A percentile compares a stretch with the other conserved stretches of the same genome.
These are phyloP conservation scores for Rhodofomes roseus DNA, from an alignment of 1,284 basidiomycete genomes.

Conservation along the genomic window DNA sequence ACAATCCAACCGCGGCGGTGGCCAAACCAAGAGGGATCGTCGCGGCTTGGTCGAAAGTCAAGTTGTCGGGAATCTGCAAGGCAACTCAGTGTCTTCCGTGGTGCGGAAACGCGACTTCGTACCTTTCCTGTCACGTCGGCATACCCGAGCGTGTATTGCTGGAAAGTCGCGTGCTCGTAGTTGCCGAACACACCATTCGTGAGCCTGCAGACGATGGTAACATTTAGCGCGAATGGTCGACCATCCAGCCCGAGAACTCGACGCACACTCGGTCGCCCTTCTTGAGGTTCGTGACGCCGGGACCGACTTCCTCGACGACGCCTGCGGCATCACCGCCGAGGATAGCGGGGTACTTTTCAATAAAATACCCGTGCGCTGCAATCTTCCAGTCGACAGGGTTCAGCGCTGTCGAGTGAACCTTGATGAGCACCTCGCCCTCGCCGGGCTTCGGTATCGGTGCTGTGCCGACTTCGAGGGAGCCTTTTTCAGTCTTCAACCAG, in stretches of 20 bases:
- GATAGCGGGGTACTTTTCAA: slow-evolving; percentile 22
- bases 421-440: slow-evolving; percentile 41
- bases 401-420: slow-evolving; percentile 37
- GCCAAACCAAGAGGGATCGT: slow-evolving; percentile 10
- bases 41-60: slow-evolving; percentile 6
- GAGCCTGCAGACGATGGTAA: background rate
- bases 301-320: slow-evolving; percentile 16
- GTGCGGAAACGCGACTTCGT: too few species aligned
- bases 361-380: slow-evolving; percentile 21
- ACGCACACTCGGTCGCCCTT: slow-evolving; percentile 15
- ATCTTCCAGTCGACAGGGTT: slow-evolving; percentile 50
- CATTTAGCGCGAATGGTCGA: too few species aligned
- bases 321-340: slow-evolving; percentile 17
- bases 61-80: slow-evolving; percentile 1
- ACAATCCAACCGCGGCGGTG: slow-evolving; percentile 6
- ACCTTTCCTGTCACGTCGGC: slow-evolving; percentile 1
- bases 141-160: background rate
- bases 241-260: background rate
- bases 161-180: background rate
- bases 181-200: background rate
- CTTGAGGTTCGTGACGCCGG: slow-evolving; percentile 10
- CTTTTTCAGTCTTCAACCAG: slow-evolving; percentile 13
- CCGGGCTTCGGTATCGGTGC: slow-evolving; percentile 33
- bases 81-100: background rate
- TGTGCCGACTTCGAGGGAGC: slow-evolving; percentile 15